Percentiles rank a stretch among this genome's conserved stretches.
Evolutionary conservation across 768 basidiomycete genomes (phyloP).

Genomic region (Tulasnella sp.): DNA sequence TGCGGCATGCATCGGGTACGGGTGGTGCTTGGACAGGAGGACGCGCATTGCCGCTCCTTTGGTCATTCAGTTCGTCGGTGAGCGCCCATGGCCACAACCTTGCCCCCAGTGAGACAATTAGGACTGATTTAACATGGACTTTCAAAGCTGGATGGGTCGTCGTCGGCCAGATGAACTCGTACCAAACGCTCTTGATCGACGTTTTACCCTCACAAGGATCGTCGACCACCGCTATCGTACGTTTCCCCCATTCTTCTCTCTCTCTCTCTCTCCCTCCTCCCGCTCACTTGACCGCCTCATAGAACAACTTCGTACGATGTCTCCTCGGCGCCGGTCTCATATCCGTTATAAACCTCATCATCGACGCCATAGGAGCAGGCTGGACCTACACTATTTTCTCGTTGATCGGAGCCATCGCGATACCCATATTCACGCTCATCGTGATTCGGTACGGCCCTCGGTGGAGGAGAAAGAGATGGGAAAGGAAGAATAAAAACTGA

Average conservation of each 20-base stretch:
- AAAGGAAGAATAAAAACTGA: neutral
- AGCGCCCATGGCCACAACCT: neutral
- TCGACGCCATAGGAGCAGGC: slow-evolving; percentile 62
- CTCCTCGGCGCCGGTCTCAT: slow-evolving; percentile 62
- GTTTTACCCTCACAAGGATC: slow-evolving; percentile 21
- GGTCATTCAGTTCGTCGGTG: slow-evolving; percentile 42
- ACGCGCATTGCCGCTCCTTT: slow-evolving; percentile 41
- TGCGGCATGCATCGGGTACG: slow-evolving; percentile 39
- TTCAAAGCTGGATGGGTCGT: slow-evolving; percentile 18
- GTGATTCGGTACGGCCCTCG: slow-evolving; percentile 58
- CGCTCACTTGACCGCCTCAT: too few relatives aligned
- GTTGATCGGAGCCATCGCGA: slow-evolving; percentile 51
- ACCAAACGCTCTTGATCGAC: slow-evolving; percentile 30
- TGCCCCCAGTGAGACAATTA: neutral
- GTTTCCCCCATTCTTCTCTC: neutral
- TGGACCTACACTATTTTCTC: slow-evolving; percentile 74
- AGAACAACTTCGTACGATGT: slow-evolving; percentile 80
- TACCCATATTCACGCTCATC: slow-evolving; percentile 56
- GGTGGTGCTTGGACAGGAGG: slow-evolving; percentile 40
- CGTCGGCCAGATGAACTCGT: slow-evolving; percentile 24
- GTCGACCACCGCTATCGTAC: slow-evolving; percentile 15
- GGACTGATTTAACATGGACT: neutral
- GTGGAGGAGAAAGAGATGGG: slow-evolving; percentile 42
- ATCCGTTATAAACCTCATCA: slow-evolving; percentile 65
- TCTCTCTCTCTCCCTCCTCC: neutral